Percentiles rank a stretch among this genome's conserved stretches.
Evolutionary conservation across 2,329 filamentous ascomycete species (phyloP).

Genomic region (Coniosporium tulheliwenetii): DNA sequence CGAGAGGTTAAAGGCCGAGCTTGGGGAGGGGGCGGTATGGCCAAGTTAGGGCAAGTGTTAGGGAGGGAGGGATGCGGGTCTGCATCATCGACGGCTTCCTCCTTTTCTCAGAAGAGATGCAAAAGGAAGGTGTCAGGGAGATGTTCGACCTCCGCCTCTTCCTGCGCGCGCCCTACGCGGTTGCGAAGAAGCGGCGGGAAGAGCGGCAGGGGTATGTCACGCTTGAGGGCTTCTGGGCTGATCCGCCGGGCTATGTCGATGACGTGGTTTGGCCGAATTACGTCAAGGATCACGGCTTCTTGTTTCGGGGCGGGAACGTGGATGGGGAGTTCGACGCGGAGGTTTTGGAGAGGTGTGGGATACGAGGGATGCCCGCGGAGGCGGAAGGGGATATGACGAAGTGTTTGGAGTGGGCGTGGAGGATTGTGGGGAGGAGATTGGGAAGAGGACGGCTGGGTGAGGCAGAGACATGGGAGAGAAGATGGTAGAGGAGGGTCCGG

Average conservation of each 20-base stretch:
- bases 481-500: slow-evolving; percentile 5
- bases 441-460: slow-evolving; percentile 4
- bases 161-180: slow-evolving; percentile 50
- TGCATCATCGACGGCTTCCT: slow-evolving; percentile 83
- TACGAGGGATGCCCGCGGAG: slow-evolving; percentile 13
- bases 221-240: slow-evolving; percentile 77
- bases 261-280: slow-evolving; percentile 95
- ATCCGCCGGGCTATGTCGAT: slow-evolving; percentile 89
- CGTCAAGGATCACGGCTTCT: slow-evolving; percentile 60
- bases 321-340: slow-evolving; percentile 36
- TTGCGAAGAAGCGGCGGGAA: slow-evolving; percentile 49
- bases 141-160: slow-evolving; percentile 66
- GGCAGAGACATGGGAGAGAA: slow-evolving; percentile 16
- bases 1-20: slow-evolving; percentile 17
- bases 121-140: slow-evolving; percentile 27
- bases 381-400: slow-evolving; percentile 16
- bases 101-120: slow-evolving; percentile 50
- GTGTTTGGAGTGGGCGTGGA: slow-evolving; percentile 21
- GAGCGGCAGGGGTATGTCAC: slow-evolving; percentile 65
- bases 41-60: slow-evolving; percentile 9
- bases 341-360: slow-evolving; percentile 15
- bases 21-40: no score
- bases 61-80: slow-evolving; percentile 19
- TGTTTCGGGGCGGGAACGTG: slow-evolving; percentile 59
- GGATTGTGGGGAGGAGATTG: no score